A percentile compares a stretch with the other conserved stretches of the same genome.
Evolutionary conservation across 768 basidiomycete genomes (phyloP).

Genomic region (Hygrophorus russula): DNA sequence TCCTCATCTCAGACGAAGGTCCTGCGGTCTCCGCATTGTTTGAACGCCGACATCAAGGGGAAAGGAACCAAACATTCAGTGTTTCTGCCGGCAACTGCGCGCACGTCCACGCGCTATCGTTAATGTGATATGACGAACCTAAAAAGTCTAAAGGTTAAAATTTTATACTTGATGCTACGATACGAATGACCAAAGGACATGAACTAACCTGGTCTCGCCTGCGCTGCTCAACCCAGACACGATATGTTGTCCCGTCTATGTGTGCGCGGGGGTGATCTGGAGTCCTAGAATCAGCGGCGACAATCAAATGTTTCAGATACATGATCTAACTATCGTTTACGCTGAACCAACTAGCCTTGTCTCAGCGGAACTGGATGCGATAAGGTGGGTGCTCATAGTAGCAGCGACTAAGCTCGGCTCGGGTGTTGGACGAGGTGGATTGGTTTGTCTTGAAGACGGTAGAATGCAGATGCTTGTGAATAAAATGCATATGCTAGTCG

Average conservation of each 20-base stretch:
- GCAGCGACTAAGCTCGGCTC: not conserved
- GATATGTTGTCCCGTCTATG: slow-evolving; percentile 1
- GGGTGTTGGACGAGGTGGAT: slow-evolving; percentile 1
- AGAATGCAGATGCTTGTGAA: too few relatives aligned
- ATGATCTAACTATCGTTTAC: not conserved
- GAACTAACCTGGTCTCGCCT: not conserved
- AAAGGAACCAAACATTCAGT: too few relatives aligned
- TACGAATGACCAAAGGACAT: not conserved
- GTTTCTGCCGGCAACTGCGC: too few relatives aligned
- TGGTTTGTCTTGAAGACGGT: slow-evolving; percentile 2
- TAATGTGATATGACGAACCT: not conserved
- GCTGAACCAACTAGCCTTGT: slow-evolving; percentile 3
- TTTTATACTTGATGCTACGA: too few relatives aligned
- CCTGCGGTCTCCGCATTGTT: too few relatives aligned
- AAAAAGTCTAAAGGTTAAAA: not conserved
- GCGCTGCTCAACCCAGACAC: slow-evolving; percentile 2
- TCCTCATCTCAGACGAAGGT: too few relatives aligned
- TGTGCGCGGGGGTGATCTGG: not conserved
- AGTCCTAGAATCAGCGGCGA: not conserved
- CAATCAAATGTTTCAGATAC: not conserved
- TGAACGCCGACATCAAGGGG: too few relatives aligned
- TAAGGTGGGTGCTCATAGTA: not conserved
- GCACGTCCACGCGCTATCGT: too few relatives aligned
- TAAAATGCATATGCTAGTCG: too few relatives aligned
- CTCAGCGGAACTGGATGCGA: not conserved